phyloP scores from a whole-genome alignment of 202 grass and related monocot species.

The Setaria italica region DNA sequence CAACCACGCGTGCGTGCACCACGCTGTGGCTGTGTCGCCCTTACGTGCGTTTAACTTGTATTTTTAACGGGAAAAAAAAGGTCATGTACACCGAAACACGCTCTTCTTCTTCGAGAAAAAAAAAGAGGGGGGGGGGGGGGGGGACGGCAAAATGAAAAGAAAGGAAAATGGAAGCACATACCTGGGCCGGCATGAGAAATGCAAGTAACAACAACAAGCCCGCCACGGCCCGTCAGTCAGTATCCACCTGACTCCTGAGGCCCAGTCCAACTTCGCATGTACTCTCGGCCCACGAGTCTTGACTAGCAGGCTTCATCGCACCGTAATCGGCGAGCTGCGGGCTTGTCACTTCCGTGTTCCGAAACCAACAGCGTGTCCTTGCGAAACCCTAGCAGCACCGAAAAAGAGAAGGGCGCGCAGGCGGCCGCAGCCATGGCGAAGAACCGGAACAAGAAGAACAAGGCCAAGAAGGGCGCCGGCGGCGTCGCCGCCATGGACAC shows the following conservation, averaged over 20 bases:
- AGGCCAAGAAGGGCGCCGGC: slow-evolving; percentile 46
- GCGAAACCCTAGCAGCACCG: slow-evolving; percentile 38
- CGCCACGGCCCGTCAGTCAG: not conserved
- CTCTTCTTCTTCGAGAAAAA: not conserved
- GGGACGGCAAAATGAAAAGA: not conserved
- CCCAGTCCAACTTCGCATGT: not conserved
- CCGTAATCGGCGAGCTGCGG: too few species aligned
- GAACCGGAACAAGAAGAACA: slow-evolving; percentile 67
- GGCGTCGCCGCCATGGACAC: slow-evolving; percentile 57
- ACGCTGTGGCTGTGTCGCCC: too few species aligned
- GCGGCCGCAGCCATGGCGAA: slow-evolving; percentile 72
- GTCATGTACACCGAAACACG: not conserved
- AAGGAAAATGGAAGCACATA: not conserved
- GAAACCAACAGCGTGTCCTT: not conserved
- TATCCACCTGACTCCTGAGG: too few species aligned
- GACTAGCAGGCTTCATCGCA: too few species aligned
- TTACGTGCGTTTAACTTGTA: not conserved
- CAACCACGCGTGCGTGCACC: not conserved
- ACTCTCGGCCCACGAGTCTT: too few species aligned
- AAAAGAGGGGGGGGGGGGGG: too few species aligned
- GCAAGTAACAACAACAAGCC: not conserved
- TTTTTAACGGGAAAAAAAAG: not conserved
- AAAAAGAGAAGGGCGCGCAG: slow-evolving; percentile 11
- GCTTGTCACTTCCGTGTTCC: not conserved
- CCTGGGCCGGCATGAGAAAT: not conserved